phyloP scores from a whole-genome alignment of 768 basidiomycete species.

The Lepiota brunneoincarnata region DNA sequence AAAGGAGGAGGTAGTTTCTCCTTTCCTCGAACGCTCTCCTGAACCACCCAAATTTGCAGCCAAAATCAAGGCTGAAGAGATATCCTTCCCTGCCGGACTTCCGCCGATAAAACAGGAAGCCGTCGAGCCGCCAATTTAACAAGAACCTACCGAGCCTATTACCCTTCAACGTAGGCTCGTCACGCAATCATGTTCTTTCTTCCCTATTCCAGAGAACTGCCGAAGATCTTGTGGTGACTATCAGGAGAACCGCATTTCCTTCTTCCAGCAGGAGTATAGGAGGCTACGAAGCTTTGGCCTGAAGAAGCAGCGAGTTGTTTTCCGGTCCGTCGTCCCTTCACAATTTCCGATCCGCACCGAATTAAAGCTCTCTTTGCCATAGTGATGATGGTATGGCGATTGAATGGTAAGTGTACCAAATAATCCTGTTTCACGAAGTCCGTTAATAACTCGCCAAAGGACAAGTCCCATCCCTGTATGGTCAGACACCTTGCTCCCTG shows the following conservation, averaged over 20 bases:
- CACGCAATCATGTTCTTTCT: slow-evolving; percentile 10
- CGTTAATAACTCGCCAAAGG: not conserved
- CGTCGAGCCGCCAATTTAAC: not conserved
- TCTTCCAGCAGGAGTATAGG: slow-evolving; percentile 8
- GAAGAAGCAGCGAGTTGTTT: slow-evolving; percentile 9
- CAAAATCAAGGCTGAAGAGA: not conserved
- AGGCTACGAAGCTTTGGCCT: slow-evolving; percentile 1
- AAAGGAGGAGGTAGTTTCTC: not conserved
- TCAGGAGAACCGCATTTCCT: slow-evolving; percentile 3
- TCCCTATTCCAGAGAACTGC: slow-evolving; percentile 7
- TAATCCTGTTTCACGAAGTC: not conserved
- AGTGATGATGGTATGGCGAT: slow-evolving; percentile 11
- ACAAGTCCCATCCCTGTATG: slow-evolving; percentile 9
- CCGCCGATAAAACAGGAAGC: slow-evolving; percentile 1
- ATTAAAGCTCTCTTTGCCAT: not conserved
- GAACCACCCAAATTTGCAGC: not conserved
- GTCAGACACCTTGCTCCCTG: slow-evolving; percentile 10
- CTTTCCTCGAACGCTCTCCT: not conserved
- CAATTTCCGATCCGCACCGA: no score
- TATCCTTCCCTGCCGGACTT: no score
- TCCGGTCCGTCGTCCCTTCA: not conserved
- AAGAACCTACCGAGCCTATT: slow-evolving; percentile 1
- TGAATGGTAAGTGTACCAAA: slow-evolving; percentile 2
- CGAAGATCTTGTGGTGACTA: slow-evolving; percentile 1
- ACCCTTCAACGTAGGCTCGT: slow-evolving; percentile 4